phyloP scores from a whole-genome alignment of 192 early-diverging fungal genomes.

The Pilaira anomala region DNA sequence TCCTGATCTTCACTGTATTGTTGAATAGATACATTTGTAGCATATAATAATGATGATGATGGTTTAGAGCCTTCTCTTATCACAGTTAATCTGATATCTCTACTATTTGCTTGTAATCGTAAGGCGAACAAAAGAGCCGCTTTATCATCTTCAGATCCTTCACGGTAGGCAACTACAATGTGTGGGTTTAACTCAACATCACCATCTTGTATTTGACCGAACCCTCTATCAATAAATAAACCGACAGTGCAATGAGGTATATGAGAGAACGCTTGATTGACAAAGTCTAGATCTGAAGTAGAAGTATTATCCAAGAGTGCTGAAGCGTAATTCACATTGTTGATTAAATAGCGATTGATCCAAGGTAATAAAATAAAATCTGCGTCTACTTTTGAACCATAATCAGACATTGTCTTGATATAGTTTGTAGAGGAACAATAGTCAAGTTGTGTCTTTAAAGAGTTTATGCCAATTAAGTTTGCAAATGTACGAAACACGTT shows the following conservation, averaged over 20 bases:
- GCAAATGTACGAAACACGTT: constrained; percentile 83
- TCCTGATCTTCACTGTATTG: no score
- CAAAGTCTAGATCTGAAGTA: constrained; percentile 12
- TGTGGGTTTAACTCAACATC: constrained; percentile 43
- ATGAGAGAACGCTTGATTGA: constrained; percentile 3
- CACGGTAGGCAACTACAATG: constrained; percentile 72
- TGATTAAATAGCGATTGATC: constrained; percentile 34
- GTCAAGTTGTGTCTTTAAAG: constrained; percentile 58
- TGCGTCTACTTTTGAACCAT: constrained; percentile 46
- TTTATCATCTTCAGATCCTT: constrained; percentile 66
- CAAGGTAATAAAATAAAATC: constrained; percentile 74
- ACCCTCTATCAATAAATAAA: constrained; percentile 73
- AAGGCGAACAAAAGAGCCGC: constrained; percentile 56
- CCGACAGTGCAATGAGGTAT: constrained; percentile 46
- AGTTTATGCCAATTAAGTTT: constrained; percentile 60
- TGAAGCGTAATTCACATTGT: constrained; percentile 1
- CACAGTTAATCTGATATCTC: no score
- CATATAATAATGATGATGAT: no score
- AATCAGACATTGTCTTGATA: constrained; percentile 59
- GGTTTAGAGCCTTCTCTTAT: no score
- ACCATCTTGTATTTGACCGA: constrained; percentile 48
- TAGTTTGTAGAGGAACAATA: constrained; percentile 66
- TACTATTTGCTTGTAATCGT: constrained; percentile 41
- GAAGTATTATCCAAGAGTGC: background rate
- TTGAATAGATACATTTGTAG: no score